Conservation (phyloP, 2,329 filamentous ascomycete genomes). For the Aspergillus spinulosporus region DNA sequence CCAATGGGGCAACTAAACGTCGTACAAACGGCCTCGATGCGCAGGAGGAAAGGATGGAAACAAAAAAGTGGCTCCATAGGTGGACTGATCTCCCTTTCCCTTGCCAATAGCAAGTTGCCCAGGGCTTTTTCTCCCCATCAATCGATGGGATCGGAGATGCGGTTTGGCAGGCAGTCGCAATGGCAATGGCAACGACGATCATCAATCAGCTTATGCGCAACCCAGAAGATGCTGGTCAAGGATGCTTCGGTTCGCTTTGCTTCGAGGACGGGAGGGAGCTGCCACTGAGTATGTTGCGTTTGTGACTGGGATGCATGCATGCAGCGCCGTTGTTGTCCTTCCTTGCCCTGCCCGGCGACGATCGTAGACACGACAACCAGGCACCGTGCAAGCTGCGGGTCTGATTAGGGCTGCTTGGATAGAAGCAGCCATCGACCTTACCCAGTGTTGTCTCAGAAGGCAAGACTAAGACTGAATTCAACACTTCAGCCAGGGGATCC, state of each 20-base stretch:
- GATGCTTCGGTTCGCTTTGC: not conserved
- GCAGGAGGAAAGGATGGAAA: slow-evolving; percentile 4
- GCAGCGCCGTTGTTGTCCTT: slow-evolving; percentile 17
- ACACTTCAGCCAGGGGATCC: not conserved
- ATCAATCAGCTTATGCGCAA: slow-evolving; percentile 3
- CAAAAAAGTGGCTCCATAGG: slow-evolving; percentile 3
- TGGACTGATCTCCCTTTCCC: slow-evolving; percentile 9
- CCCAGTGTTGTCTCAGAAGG: not conserved
- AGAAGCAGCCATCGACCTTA: not conserved
- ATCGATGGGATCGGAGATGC: not conserved
- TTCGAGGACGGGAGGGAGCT: slow-evolving; percentile 8
- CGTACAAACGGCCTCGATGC: slow-evolving; percentile 15
- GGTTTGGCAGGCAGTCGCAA: not conserved
- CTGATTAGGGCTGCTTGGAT: slow-evolving; percentile 3
- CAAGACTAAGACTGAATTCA: not conserved
- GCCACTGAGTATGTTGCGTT: slow-evolving; percentile 11
- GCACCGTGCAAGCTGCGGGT: slow-evolving; percentile 2
- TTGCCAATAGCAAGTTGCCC: not conserved
- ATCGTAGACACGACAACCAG: not conserved
- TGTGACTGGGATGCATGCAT: slow-evolving; percentile 19
- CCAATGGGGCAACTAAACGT: slow-evolving; percentile 11
- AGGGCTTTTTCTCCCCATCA: not conserved
- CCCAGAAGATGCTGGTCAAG: not conserved
- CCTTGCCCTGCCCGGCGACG: slow-evolving; percentile 4
- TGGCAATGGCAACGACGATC: slow-evolving; percentile 3